Percentiles rank a stretch among this genome's conserved stretches.
Evolutionary conservation across 306 rosid species (phyloP).

Genomic region (Glycine soja): DNA sequence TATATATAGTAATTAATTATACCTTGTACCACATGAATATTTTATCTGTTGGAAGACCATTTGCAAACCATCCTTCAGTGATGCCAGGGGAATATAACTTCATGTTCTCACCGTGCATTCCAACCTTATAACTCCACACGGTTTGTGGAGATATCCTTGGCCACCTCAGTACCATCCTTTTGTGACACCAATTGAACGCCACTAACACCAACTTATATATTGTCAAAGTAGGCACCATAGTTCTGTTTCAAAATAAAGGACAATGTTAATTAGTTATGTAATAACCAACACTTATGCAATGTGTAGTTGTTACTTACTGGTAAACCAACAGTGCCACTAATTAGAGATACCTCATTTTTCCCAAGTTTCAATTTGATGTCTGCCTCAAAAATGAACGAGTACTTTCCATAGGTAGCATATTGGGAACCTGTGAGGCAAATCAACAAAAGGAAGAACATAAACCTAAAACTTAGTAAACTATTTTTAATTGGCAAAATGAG

Average conservation of each 20-base stretch:
- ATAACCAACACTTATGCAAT: not conserved
- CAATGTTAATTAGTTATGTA: not conserved
- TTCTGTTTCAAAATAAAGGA: constrained; percentile 39
- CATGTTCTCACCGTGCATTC: constrained; percentile 46
- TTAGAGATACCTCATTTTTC: constrained; percentile 42
- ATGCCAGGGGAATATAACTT: not conserved
- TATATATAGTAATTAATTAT: not conserved
- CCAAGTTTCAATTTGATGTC: constrained; percentile 39
- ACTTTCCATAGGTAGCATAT: constrained; percentile 40
- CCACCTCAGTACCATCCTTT: not conserved
- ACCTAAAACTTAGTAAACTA: no score
- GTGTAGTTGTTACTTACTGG: constrained; percentile 42
- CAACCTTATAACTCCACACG: constrained; percentile 47
- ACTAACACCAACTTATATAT: constrained; percentile 24
- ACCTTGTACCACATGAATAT: not conserved
- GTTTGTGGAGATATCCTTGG: constrained; percentile 27
- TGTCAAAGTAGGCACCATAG: constrained; percentile 44
- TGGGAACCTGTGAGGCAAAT: constrained; percentile 47
- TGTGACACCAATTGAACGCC: constrained; percentile 40
- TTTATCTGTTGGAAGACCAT: constrained; percentile 5
- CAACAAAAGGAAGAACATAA: no score
- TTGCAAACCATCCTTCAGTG: not conserved
- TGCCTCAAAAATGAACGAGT: not conserved
- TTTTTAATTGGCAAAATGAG: no score
- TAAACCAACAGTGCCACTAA: constrained; percentile 55